phyloP scores from a whole-genome alignment of 1,284 basidiomycete genomes.

The Cerioporus squamosus region DNA sequence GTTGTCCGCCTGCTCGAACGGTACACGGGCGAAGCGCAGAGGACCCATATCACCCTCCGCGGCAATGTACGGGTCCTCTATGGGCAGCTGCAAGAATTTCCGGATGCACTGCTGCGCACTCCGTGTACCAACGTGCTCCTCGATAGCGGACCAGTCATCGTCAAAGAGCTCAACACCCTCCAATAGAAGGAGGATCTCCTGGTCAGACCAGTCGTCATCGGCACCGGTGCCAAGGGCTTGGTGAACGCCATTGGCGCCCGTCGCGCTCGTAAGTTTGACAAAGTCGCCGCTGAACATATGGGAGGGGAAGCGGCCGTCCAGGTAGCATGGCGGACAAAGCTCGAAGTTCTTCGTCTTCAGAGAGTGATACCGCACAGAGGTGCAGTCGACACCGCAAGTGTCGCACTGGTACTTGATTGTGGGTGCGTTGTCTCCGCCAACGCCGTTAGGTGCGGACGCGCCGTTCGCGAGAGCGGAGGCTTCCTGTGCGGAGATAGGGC shows the following conservation, averaged over 20 bases:
- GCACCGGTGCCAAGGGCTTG: conserved; percentile 48
- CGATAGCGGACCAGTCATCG: conserved; percentile 94
- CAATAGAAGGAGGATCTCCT: conserved; percentile 87
- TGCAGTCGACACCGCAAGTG: conserved; percentile 95
- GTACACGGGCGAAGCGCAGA: conserved; percentile 79
- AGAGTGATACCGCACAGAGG: conserved; percentile 87
- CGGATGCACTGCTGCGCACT: conserved; percentile 94
- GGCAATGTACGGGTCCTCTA: conserved; percentile 90
- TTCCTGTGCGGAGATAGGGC: conserved; percentile 64
- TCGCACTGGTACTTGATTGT: conserved; percentile 80
- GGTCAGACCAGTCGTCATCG: conserved; percentile 87
- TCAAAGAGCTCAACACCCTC: conserved; percentile 99
- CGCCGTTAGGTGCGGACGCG: conserved; percentile 52
- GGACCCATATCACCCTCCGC: conserved; percentile 81
- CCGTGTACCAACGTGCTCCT: conserved; percentile 91
- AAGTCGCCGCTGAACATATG: conserved; percentile 98
- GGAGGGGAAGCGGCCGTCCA: conserved; percentile 95
- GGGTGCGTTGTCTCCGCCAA: conserved; percentile 40
- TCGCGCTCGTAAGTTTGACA: conserved; percentile 78
- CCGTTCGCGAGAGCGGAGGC: conserved; percentile 67
- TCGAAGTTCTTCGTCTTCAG: conserved; percentile 93
- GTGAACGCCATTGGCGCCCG: conserved; percentile 39
- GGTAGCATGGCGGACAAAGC: conserved; percentile 90
- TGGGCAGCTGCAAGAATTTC: conserved; percentile 95
- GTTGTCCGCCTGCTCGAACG: conserved; percentile 95